A percentile compares a stretch with the other conserved stretches of the same genome.
Evolutionary conservation across 1,284 basidiomycete genomes (phyloP).

Genomic region (Pyrrhoderma lamaoense): DNA sequence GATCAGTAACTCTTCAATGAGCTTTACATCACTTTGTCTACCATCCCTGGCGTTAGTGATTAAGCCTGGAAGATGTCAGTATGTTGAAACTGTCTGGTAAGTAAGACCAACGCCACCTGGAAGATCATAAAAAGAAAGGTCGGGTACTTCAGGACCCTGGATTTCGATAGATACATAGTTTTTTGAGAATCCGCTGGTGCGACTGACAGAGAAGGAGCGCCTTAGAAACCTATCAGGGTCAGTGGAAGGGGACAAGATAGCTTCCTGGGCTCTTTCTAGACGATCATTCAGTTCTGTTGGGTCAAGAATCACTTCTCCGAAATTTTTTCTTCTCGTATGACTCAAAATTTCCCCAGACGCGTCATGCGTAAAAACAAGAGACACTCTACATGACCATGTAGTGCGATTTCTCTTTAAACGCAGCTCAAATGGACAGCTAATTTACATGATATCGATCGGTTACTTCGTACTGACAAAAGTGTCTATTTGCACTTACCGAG

Average conservation of each 20-base stretch:
- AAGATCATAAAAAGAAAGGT: constrained; percentile 65
- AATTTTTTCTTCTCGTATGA: constrained; percentile 35
- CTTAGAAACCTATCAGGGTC: constrained; percentile 3
- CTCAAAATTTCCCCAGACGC: constrained; percentile 35
- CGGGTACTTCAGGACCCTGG: constrained; percentile 56
- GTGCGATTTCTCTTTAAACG: constrained; percentile 39
- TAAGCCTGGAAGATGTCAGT: constrained; percentile 45
- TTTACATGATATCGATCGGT: neutral
- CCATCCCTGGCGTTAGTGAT: constrained; percentile 53
- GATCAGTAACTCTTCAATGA: constrained; percentile 53
- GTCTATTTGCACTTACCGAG: constrained; percentile 36
- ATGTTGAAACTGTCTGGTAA: no score
- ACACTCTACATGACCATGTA: constrained; percentile 56
- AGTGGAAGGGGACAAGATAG: constrained; percentile 56
- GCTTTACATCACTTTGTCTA: constrained; percentile 46
- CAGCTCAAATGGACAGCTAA: constrained; percentile 68
- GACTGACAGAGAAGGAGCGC: no score
- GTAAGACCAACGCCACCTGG: no score
- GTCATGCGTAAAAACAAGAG: constrained; percentile 46
- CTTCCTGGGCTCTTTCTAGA: constrained; percentile 61
- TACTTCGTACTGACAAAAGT: neutral
- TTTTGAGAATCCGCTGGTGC: constrained; percentile 54
- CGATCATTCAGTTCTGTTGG: constrained; percentile 54
- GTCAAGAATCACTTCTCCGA: constrained; percentile 46
- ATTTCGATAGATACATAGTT: constrained; percentile 63